Base-by-base conservation (phyloP, 2,329 filamentous ascomycete genomes). In the Trichoderma oligosporum region DNA sequence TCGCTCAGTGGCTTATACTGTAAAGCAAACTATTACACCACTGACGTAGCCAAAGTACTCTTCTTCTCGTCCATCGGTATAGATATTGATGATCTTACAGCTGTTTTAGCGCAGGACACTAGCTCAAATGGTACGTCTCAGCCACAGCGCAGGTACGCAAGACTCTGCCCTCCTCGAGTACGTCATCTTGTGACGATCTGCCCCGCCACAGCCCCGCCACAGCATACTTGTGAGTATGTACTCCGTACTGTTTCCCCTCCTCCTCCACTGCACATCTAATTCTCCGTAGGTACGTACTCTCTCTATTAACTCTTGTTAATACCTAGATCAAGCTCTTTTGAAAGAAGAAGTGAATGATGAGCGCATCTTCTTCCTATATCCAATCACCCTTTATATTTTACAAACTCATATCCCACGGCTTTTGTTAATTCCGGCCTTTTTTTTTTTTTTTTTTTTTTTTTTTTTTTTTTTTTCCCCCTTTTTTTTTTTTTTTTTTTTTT, bases 151-250 rank as follows among this genome's bases (percentile, higher is more conserved):
- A 20, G 31, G 46, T 49, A 47, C 42, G 14, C 14, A 25, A 24
- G 29, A 5, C 41, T n/a, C 44, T 38, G 14, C 33, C 18, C 44
- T 31, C 18, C 27, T 47, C 24, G 33, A 42, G 42, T 56, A 48
- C 53, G 53, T 56, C 53, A 56, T 56, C 42, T 25, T 33, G 39
- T 45, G 51, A 55, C 51, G 51, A 55, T n/a, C 18, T 18, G 44
- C 33, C 53, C 53, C 53, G 53, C 53, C 53, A 48, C 42, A 56
- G n/a, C n/a, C n/a, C n/a, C n/a, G n/a, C n/a, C n/a, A n/a, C n/a
- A 39, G 41, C 39, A 38, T 42, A n/a, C n/a, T n/a, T n/a, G 49
- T 33, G 48, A 38, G 36, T 29, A 16, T 22, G n/a, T n/a, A n/a
- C 25, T 42, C 25, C 20, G 31, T 33, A 41, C 18, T 20, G 14